Conservation (phyloP, 2,329 filamentous ascomycete genomes). For the Claviceps maximensis region DNA sequence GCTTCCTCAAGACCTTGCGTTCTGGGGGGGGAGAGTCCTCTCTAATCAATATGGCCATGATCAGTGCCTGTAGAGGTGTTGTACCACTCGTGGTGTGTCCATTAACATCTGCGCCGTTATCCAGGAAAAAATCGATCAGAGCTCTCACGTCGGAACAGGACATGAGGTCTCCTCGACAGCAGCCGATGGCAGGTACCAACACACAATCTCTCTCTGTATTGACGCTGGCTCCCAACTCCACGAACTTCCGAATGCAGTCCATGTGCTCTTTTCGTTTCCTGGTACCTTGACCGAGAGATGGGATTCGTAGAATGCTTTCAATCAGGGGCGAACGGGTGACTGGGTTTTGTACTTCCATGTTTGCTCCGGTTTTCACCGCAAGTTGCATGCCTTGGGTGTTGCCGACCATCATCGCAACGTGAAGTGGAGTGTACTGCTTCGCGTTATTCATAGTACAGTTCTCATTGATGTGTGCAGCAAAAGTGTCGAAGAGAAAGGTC, state of each 20-base stretch:
- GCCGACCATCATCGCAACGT: background rate
- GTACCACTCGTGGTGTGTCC: background rate
- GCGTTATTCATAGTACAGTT: no score
- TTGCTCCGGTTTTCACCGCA: background rate
- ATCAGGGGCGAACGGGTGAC: background rate
- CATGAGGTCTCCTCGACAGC: background rate
- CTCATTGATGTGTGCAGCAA: background rate
- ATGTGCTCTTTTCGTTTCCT: background rate
- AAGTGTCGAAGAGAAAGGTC: background rate
- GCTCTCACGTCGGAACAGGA: background rate
- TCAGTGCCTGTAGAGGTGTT: background rate
- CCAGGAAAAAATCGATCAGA: background rate
- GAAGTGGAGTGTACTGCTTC: background rate
- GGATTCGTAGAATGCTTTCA: background rate
- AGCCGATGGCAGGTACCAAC: background rate
- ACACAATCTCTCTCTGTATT: background rate
- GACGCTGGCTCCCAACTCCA: background rate
- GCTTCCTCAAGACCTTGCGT: background rate
- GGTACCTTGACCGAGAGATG: background rate
- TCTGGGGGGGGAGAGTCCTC: background rate
- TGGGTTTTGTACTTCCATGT: background rate
- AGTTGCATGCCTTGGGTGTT: background rate
- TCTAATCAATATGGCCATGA: background rate
- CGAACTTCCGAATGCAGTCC: background rate
- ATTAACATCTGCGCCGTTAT: constrained; percentile 1